Evolutionary conservation across 2,329 filamentous ascomycete genomes (phyloP), one percentile per base, ranked within the genome.

Genomic region (Paecilomyces sp.): DNA sequence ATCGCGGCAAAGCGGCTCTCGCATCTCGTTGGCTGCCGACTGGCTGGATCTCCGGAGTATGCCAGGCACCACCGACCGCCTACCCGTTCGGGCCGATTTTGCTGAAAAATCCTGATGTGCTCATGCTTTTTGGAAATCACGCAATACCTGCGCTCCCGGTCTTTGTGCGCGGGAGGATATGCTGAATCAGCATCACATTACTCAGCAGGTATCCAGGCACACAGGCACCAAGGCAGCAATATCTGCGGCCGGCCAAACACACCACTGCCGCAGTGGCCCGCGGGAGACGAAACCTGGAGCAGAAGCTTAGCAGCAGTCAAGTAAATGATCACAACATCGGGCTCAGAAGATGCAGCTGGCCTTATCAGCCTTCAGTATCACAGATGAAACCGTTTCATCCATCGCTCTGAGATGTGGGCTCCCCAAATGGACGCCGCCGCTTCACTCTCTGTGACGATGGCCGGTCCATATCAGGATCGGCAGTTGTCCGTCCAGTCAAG

Each of bases 101-200:
- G 62, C 65, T 65, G 66, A 70, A 68, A 67, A 67, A 65, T 68
- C 66, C 55, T 25, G 63, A 69, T 73, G 64, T 64, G 61, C 64
- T 71, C 65, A 72, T 68, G 64, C 55, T 57, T 60, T 57, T 57
- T 58, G 64, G 61, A 69, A 72, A 76, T 73, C 74, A 76, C 74
- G 74, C 74, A 71, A 76, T 76, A 70, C 61, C 62, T 74, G 72
- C 72, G 31, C 60, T 4, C 25, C 8, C 55, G 69, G 68, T 64
- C 12, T 5, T 56, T 67, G 52, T 60, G 55, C 56, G 13, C 30
- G 1, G 31, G 70, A 66, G 63, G n/a, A 72, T 1, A 28, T 52
- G 41, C 57, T 60, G 57, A 61, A 24, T 62, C 61, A 62, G 31
- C 52, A 28, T 22, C n/a, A 47, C 33, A 36, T 36, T 15, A 41